Evolutionary conservation across 139 green algal species (phyloP).

Genomic region (Monoraphidium neglectum): DNA sequence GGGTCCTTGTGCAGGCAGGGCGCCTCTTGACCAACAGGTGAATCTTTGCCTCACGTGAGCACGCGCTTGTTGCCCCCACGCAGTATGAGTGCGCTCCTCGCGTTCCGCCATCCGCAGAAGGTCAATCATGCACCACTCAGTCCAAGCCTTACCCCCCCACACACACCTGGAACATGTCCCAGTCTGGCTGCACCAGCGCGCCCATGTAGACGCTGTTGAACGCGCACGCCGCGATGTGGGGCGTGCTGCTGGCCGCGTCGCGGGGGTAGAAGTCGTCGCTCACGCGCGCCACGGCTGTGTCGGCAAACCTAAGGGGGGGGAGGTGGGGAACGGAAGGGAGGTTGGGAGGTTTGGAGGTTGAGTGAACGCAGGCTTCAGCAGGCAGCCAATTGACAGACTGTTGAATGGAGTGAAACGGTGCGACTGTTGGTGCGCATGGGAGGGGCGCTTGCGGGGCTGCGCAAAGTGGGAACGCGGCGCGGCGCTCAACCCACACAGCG

Average conservation of each 20-base stretch:
- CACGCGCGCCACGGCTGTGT: conserved; percentile 87
- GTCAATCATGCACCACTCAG: not conserved
- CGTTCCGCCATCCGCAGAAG: not conserved
- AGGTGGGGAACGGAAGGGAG: not conserved
- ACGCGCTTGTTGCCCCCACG: too few species aligned
- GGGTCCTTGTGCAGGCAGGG: too few species aligned
- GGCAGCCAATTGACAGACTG: too few species aligned
- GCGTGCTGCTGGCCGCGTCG: conserved; percentile 75
- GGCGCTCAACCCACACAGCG: too few species aligned
- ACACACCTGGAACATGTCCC: conserved; percentile 84
- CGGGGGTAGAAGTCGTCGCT: conserved; percentile 86
- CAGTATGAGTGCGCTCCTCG: too few species aligned
- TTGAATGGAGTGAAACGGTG: too few species aligned
- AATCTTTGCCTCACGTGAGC: too few species aligned
- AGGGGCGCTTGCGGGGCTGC: too few species aligned
- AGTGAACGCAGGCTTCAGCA: too few species aligned
- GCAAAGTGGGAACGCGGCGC: too few species aligned
- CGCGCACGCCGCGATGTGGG: conserved; percentile 90
- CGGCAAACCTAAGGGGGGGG: conserved; percentile 64
- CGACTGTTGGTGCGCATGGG: too few species aligned
- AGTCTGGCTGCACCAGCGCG: conserved; percentile 74
- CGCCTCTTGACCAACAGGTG: too few species aligned
- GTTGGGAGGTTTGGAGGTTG: not conserved
- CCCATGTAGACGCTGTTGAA: conserved; percentile 86
- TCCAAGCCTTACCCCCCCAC: not conserved